phyloP scores from a whole-genome alignment of 2,329 filamentous ascomycete genomes.

The Biscogniauxia sp. region DNA sequence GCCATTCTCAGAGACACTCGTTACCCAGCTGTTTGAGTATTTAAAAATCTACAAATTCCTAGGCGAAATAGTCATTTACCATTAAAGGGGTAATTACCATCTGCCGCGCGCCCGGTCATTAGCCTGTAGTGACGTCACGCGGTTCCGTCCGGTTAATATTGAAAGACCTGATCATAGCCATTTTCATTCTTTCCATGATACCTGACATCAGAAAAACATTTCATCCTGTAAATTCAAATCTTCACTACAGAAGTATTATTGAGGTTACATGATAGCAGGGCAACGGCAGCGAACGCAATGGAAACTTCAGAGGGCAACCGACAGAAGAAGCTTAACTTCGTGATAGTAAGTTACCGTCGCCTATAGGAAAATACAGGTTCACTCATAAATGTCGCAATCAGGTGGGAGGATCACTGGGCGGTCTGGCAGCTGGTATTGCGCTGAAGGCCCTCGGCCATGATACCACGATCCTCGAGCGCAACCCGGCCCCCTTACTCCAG shows the following conservation, averaged over 20 bases:
- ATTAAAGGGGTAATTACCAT: neutral
- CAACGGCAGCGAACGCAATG: constrained; percentile 13
- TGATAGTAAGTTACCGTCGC: constrained; percentile 22
- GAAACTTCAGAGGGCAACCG: constrained; percentile 8
- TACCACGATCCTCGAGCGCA: constrained; percentile 44
- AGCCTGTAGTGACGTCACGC: neutral
- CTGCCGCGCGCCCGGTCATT: neutral
- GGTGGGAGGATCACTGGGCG: constrained; percentile 43
- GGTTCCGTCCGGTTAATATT: neutral
- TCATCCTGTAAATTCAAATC: neutral
- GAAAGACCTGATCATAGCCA: neutral
- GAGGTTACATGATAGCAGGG: neutral
- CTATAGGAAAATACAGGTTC: neutral
- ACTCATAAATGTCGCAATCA: constrained; percentile 13
- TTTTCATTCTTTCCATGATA: neutral
- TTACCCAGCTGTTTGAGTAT: neutral
- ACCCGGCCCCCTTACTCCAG: constrained; percentile 41
- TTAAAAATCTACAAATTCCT: neutral
- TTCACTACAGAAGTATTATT: neutral
- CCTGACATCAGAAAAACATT: neutral
- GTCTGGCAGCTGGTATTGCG: constrained; percentile 39
- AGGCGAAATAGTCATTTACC: too few species aligned
- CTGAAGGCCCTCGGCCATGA: constrained; percentile 40
- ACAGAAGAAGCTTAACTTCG: constrained; percentile 25
- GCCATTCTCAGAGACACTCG: too few species aligned